Evolutionary conservation across 2,329 filamentous ascomycete genomes (phyloP).

Genomic region (Capronia americana): DNA sequence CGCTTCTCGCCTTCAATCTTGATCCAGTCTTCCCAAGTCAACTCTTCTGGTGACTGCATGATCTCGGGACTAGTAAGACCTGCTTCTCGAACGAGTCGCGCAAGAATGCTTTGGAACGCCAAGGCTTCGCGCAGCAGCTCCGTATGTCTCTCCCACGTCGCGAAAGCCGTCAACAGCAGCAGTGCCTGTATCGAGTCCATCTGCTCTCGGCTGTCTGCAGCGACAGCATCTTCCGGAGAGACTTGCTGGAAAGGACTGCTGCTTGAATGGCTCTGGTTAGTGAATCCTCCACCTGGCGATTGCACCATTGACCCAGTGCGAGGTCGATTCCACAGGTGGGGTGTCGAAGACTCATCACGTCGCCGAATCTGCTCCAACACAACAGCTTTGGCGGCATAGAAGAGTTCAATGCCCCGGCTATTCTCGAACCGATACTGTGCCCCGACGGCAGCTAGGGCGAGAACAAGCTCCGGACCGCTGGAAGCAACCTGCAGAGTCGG

Average conservation of each 20-base stretch:
- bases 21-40: constrained; percentile 62
- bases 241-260: constrained; percentile 53
- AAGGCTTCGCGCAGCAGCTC: constrained; percentile 64
- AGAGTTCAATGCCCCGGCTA: constrained; percentile 61
- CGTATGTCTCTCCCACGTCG: constrained; percentile 65
- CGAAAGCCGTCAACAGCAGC: constrained; percentile 62
- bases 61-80: constrained; percentile 47
- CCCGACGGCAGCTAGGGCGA: constrained; percentile 59
- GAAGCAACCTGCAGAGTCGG: constrained; percentile 55
- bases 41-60: constrained; percentile 43
- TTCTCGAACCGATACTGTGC: constrained; percentile 58
- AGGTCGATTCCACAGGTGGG: constrained; percentile 51
- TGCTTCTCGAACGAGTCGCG: constrained; percentile 62
- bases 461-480: constrained; percentile 56
- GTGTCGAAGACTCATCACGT: constrained; percentile 55
- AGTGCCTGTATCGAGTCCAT: constrained; percentile 60
- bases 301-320: constrained; percentile 48
- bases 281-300: constrained; percentile 49
- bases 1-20: constrained; percentile 60
- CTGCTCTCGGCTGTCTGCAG: constrained; percentile 53
- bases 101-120: constrained; percentile 62
- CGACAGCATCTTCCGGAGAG: constrained; percentile 32
- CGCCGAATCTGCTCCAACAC: constrained; percentile 59
- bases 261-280: constrained; percentile 50
- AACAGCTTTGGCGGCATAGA: constrained; percentile 63